Base-by-base conservation (phyloP, 345 rosid genomes). In the Passiflora organensis region DNA sequence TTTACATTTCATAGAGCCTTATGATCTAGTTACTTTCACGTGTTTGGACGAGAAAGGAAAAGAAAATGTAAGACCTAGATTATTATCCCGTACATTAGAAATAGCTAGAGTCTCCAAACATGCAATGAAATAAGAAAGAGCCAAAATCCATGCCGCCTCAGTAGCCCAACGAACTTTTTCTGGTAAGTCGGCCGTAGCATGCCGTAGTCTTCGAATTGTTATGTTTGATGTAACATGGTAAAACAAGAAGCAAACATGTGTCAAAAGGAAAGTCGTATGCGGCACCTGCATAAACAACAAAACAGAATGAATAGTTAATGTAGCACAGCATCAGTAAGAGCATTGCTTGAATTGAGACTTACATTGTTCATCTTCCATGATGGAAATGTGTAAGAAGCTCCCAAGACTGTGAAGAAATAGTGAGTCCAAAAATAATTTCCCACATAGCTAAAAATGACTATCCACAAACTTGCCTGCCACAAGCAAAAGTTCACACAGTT, bases 351-450 rank as follows among this genome's bases (percentile, higher is more conserved):
- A 61, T 38, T 22, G 50, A 19, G 23, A 61, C 85, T 78, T 78
- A 93, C 99, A 64, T 93, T 70, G 63, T 93, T 93, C 99, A 93
- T 93, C 78, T 69, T 93, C 99, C 99, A 93, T 0, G 99, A 89
- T 18, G 99, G 99, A 58, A 93, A 93, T 48, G 97, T 89, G 69
- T 93, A 93, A n/a, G 97, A 82, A 18, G 99, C 99, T 62, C 97
- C 99, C 76, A 93, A 60, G 70, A 93, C 95, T 24, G 89, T 72
- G 75, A 93, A 93, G 88, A 93, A 93, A 68, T 89, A 93, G 62
- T 93, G 99, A 11, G 99, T 89, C 99, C 96, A 93, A 62, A 93
- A 93, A 82, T 93, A 93, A 66, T 93, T 93, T 39, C 97, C 97
- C 19, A 93, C 96, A 53, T 93, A 89, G 73, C 99, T 89, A 67